Base-by-base conservation (phyloP, 2,329 filamentous ascomycete species). In the Aspergillus sp. region DNA sequence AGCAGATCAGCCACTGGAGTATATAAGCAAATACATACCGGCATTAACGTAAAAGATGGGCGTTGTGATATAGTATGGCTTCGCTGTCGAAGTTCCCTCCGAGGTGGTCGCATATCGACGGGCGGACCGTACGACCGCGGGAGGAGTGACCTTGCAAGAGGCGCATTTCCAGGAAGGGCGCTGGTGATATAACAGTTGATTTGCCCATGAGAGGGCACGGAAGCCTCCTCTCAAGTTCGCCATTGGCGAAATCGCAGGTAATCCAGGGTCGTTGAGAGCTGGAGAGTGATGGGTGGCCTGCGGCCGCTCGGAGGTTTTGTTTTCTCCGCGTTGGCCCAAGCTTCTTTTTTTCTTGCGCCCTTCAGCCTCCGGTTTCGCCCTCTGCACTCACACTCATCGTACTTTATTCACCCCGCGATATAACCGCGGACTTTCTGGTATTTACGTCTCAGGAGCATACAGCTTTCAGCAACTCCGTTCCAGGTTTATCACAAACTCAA, bases 31-130 rank as follows among this genome's bases (percentile, higher is more conserved):
- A 1, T 19, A 21, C 31, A 33, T 47, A 93, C 91, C 87, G 55
- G 93, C 91, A 84, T 99, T 99, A 79, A 99, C 95, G 76, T 99
- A 99, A 80, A 98, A 99, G 58, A 99, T 99, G 2, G 95, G 95
- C 8, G 92, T 96, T 5, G 95, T 98, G 68, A 96, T 82, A 80
- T 98, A 99, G 79, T 89, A 97, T 8, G 93, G 92, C 79, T 98
- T 98, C 60, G 77, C 73, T 3, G 63, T 73, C 3, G 64, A 55
- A 40, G 55, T 57, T 48, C 56, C 58, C 33, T 62, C 55, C 23
- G 58, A 52, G 47, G 71, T 64, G 41, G 71, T 71, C 60, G 71
- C 70, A 61, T 69, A 65, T 56, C 65, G 64, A 56, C 70, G 68
- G 35, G 64, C 68, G 56, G 66, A 61, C 49, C 58, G 56, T 8